Percentiles rank a stretch among this genome's conserved stretches.
These are phyloP conservation scores for Tephrocybe rancida DNA, from an alignment of 768 basidiomycete species.

Conservation along the genomic window DNA sequence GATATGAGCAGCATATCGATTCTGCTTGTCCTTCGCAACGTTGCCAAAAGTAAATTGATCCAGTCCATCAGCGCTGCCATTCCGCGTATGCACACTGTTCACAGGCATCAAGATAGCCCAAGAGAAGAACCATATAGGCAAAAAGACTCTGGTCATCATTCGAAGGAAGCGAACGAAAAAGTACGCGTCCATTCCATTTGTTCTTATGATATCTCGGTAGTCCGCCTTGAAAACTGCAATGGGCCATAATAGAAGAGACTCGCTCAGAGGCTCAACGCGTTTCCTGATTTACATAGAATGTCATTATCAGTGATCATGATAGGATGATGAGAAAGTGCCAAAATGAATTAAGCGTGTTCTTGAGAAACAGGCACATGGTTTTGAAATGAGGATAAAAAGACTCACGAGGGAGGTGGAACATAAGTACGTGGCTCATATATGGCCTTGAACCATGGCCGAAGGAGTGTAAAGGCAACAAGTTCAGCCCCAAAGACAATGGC, in stretches of 20 bases:
- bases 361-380: not conserved
- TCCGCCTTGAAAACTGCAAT: constrained; percentile 62
- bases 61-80: constrained; percentile 53
- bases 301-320: not conserved
- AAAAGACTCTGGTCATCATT: constrained; percentile 79
- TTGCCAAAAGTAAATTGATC: constrained; percentile 85
- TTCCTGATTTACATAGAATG: constrained; percentile 41
- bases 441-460: constrained; percentile 82
- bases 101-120: constrained; percentile 87
- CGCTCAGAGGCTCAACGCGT: constrained; percentile 55
- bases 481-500: constrained; percentile 70
- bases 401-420: constrained; percentile 45
- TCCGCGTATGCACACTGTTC: constrained; percentile 55
- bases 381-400: constrained; percentile 3
- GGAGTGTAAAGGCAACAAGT: constrained; percentile 75
- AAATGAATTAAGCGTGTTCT: not conserved
- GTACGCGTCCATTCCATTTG: constrained; percentile 90
- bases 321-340: not conserved
- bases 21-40: constrained; percentile 47
- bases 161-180: constrained; percentile 89
- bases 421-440: constrained; percentile 91
- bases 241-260: constrained; percentile 65
- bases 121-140: constrained; percentile 91
- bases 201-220: constrained; percentile 58
- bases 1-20: constrained; percentile 78